A percentile compares a stretch with the other conserved stretches of the same genome.
phyloP scores from a whole-genome alignment of 306 rosid species.

The Canavalia ensiformis region DNA sequence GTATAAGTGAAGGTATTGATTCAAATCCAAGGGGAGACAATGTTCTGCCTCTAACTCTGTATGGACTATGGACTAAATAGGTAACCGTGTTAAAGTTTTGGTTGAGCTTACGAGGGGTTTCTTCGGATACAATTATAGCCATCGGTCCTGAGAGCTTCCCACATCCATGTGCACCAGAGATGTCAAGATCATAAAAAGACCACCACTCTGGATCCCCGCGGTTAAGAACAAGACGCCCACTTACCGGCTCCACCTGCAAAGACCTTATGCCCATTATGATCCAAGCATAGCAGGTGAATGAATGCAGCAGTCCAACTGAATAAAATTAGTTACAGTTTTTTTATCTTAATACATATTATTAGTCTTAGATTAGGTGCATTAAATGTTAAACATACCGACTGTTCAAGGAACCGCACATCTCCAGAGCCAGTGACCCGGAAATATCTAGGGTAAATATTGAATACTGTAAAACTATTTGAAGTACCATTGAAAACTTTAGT shows the following conservation, averaged over 20 bases:
- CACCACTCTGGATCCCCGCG: constrained; percentile 72
- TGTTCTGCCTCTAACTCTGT: constrained; percentile 17
- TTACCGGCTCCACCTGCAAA: constrained; percentile 69
- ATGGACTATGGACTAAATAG: not conserved
- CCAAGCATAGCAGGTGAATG: constrained; percentile 31
- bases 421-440: constrained; percentile 92
- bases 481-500: constrained; percentile 78
- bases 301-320: constrained; percentile 32
- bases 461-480: constrained; percentile 66
- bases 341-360: constrained; percentile 18
- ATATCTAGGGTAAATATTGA: constrained; percentile 73
- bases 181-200: constrained; percentile 75
- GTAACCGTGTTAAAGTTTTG: constrained; percentile 21
- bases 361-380: constrained; percentile 17
- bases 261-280: constrained; percentile 27
- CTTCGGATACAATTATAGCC: constrained; percentile 86
- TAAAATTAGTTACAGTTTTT: constrained; percentile 1
- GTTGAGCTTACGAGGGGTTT: constrained; percentile 83
- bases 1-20: constrained; percentile 44
- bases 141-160: constrained; percentile 81
- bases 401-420: constrained; percentile 75
- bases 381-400: constrained; percentile 50
- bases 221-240: constrained; percentile 80
- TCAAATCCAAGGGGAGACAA: constrained; percentile 22
- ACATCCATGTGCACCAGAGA: constrained; percentile 67